These are phyloP conservation scores for Dalechampia spathulata DNA, from an alignment of 441 rosid genomes.

Conservation along the genomic window DNA sequence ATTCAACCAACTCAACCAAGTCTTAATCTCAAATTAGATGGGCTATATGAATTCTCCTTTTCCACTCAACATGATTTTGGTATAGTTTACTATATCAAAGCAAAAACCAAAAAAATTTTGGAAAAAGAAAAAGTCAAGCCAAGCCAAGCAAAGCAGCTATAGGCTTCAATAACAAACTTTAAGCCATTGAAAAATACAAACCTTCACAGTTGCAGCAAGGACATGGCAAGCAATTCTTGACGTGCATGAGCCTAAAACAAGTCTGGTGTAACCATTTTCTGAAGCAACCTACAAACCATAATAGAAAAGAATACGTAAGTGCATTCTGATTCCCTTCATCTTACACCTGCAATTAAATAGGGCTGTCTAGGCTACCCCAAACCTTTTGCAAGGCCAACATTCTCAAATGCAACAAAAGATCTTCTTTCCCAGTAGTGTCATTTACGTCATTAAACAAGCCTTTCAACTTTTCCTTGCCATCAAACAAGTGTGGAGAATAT, in stretches of 20 bases:
- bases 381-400: constrained; percentile 83
- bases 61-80: too few relatives aligned
- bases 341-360: neutral
- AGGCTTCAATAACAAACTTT: too few relatives aligned
- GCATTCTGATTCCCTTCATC: neutral
- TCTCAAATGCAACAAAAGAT: constrained; percentile 54
- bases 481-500: constrained; percentile 33
- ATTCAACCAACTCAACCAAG: too few relatives aligned
- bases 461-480: constrained; percentile 37
- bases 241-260: constrained; percentile 67
- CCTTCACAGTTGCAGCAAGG: constrained; percentile 88
- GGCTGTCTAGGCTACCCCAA: neutral
- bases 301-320: neutral
- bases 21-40: too few relatives aligned
- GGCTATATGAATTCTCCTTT: too few relatives aligned
- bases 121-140: too few relatives aligned
- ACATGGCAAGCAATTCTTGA: constrained; percentile 86
- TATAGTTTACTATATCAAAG: too few relatives aligned
- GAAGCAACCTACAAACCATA: constrained; percentile 60
- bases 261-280: constrained; percentile 65
- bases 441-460: constrained; percentile 40
- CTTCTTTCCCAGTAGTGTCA: constrained; percentile 80
- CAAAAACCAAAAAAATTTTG: too few relatives aligned
- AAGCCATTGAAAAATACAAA: constrained; percentile 16
- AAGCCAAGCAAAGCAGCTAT: too few relatives aligned